phyloP scores from a whole-genome alignment of 805 yeast species.

The Kregervanrija delftensis region DNA sequence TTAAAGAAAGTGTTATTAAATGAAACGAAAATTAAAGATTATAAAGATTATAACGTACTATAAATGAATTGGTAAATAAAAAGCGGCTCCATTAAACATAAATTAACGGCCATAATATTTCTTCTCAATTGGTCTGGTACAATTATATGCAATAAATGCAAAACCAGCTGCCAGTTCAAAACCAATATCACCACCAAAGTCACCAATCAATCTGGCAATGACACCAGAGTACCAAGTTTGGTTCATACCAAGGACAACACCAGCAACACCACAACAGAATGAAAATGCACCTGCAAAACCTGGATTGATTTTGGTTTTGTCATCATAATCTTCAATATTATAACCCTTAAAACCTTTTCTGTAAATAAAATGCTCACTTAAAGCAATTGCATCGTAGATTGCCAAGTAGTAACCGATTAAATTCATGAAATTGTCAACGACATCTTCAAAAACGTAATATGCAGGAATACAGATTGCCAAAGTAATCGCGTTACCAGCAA shows the following conservation, averaged over 20 bases:
- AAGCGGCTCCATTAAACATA: background rate
- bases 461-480: slow-evolving; percentile 89
- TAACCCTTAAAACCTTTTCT: slow-evolving; percentile 57
- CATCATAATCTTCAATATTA: slow-evolving; percentile 55
- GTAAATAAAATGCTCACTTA: slow-evolving; percentile 82
- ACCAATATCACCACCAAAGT: slow-evolving; percentile 77
- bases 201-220: slow-evolving; percentile 54
- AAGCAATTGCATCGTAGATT: slow-evolving; percentile 66
- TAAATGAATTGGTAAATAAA: background rate
- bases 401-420: slow-evolving; percentile 88
- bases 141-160: slow-evolving; percentile 54
- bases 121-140: slow-evolving; percentile 57
- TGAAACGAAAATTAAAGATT: background rate
- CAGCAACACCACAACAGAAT: slow-evolving; percentile 77
- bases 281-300: slow-evolving; percentile 77
- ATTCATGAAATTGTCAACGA: slow-evolving; percentile 85
- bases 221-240: slow-evolving; percentile 82
- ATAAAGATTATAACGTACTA: no score
- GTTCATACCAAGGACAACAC: slow-evolving; percentile 81
- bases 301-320: slow-evolving; percentile 53
- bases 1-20: no score
- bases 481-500: slow-evolving; percentile 65
- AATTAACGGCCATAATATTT: slow-evolving; percentile 49
- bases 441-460: slow-evolving; percentile 61
- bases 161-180: slow-evolving; percentile 70